Percentiles rank a stretch among this genome's conserved stretches.
These are phyloP conservation scores for Solanum dulcamara DNA, from an alignment of 257 asterid genomes.

Conservation along the genomic window DNA sequence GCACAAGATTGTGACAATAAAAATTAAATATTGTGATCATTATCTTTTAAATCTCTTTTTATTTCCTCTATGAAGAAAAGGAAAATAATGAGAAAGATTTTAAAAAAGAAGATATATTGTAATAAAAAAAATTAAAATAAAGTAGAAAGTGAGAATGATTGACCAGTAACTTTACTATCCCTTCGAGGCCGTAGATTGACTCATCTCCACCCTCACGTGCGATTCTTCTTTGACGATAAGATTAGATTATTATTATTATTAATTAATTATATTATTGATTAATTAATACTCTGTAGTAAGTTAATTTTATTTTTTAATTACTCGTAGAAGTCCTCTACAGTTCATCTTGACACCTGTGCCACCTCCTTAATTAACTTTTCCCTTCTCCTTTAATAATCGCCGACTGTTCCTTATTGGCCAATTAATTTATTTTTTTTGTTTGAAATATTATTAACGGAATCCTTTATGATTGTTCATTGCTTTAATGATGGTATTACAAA, in stretches of 20 bases:
- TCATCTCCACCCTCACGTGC: slow-evolving; percentile 50
- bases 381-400: slow-evolving; percentile 19
- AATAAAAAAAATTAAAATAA: neutral
- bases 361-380: neutral
- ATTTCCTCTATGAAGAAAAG: neutral
- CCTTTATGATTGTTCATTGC: neutral
- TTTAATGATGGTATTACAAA: neutral
- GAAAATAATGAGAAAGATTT: neutral
- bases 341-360: slow-evolving; percentile 24
- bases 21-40: neutral
- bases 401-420: slow-evolving; percentile 10
- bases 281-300: neutral
- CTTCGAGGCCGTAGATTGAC: slow-evolving; percentile 46
- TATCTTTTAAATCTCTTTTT: neutral
- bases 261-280: neutral
- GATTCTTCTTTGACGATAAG: slow-evolving; percentile 4
- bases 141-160: slow-evolving; percentile 25
- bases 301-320: neutral
- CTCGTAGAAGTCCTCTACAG: slow-evolving; percentile 1
- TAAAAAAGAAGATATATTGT: neutral
- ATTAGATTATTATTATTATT: neutral
- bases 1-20: no score
- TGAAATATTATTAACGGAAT: neutral
- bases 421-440: neutral
- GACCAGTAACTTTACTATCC: slow-evolving; percentile 21